These are phyloP conservation scores for Lathyrus oleraceus DNA, from an alignment of 306 rosid species.

Conservation along the genomic window DNA sequence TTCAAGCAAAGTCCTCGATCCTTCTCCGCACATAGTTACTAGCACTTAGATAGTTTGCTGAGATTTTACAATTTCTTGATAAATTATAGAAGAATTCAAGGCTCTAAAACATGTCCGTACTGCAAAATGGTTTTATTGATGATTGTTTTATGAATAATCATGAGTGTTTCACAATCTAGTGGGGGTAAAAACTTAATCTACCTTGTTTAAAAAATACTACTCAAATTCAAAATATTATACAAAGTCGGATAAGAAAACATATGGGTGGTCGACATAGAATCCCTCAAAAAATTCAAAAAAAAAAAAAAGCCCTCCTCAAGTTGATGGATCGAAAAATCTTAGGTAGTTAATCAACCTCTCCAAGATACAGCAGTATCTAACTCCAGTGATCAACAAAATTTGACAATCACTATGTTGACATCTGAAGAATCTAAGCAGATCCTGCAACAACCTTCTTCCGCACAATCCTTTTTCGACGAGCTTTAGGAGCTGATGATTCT, in stretches of 20 bases:
- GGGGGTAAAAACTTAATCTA: slow-evolving; percentile 32
- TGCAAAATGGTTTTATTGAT: not conserved
- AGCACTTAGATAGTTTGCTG: not conserved
- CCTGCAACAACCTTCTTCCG: slow-evolving; percentile 82
- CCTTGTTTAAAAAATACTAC: slow-evolving; percentile 24
- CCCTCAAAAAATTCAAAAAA: slow-evolving; percentile 22
- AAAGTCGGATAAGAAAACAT: slow-evolving; percentile 23
- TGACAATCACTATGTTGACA: slow-evolving; percentile 28
- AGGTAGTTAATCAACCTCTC: slow-evolving; percentile 31
- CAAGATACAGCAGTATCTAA: slow-evolving; percentile 23
- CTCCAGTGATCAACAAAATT: slow-evolving; percentile 54
- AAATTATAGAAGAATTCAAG: not conserved
- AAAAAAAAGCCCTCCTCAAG: slow-evolving; percentile 37
- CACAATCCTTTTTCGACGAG: slow-evolving; percentile 80
- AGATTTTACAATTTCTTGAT: not conserved
- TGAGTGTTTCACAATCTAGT: not conserved
- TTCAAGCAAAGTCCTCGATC: no score
- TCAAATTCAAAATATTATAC: slow-evolving; percentile 21
- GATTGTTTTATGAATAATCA: not conserved
- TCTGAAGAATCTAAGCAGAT: slow-evolving; percentile 43
- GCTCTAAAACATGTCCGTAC: no score
- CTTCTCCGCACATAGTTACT: no score
- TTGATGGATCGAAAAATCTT: slow-evolving; percentile 20
- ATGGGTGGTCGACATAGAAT: slow-evolving; percentile 5
- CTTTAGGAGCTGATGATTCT: slow-evolving; percentile 68